phyloP scores from a whole-genome alignment of 2,329 filamentous ascomycete species.

The Arthrobotrys pseudoclavata region DNA sequence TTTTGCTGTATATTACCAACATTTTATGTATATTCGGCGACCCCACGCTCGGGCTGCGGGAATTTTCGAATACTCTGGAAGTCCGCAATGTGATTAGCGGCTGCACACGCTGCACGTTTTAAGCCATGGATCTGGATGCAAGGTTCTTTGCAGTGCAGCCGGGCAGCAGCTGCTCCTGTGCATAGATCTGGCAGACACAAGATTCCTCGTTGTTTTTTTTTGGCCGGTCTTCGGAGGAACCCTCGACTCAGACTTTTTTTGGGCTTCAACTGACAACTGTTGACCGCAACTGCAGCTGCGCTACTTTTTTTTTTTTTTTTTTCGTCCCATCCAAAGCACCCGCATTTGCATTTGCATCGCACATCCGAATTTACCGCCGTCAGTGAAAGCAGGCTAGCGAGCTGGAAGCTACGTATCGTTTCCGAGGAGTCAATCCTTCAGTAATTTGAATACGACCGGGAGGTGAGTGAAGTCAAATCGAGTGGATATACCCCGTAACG shows the following conservation, averaged over 20 bases:
- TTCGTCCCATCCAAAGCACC: constrained; percentile 17
- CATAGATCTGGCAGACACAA: constrained; percentile 16
- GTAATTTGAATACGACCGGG: not conserved
- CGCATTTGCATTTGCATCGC: constrained; percentile 5
- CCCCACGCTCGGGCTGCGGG: constrained; percentile 29
- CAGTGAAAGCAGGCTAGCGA: not conserved
- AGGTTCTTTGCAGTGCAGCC: constrained; percentile 9
- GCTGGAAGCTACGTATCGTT: constrained; percentile 14
- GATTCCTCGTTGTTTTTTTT: not conserved
- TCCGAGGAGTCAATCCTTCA: constrained; percentile 32
- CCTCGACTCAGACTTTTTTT: constrained; percentile 10
- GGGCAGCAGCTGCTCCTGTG: not conserved
- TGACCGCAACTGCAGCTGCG: constrained; percentile 20
- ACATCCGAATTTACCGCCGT: constrained; percentile 32
- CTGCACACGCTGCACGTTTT: constrained; percentile 20
- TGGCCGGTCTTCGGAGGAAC: constrained; percentile 44
- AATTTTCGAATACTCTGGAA: constrained; percentile 34
- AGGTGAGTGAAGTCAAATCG: not conserved
- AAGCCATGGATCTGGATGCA: constrained; percentile 43
- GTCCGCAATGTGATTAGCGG: not conserved
- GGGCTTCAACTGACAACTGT: not conserved
- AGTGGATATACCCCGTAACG: constrained; percentile 6
- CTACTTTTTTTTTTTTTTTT: constrained; percentile 24
- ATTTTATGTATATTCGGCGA: constrained; percentile 21
- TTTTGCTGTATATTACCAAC: not conserved